Conservation (phyloP, 176 grass and related monocot genomes). For the Oryza nivara region DNA sequence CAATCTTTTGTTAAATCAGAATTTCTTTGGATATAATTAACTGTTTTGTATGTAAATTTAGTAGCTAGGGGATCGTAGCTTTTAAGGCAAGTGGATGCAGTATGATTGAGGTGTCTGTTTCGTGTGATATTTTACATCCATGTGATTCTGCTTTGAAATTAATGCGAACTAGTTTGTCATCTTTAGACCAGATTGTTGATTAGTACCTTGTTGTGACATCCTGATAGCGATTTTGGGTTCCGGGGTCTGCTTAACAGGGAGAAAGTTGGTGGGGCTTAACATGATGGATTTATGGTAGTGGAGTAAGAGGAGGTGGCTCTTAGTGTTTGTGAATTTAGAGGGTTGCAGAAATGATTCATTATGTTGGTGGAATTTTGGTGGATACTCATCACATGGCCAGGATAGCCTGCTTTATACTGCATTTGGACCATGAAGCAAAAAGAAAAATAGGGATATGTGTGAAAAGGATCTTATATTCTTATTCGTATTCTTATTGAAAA, state of each 20-base stretch:
- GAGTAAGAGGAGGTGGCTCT: neutral
- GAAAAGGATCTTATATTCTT: slow-evolving; percentile 29
- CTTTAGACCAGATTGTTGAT: neutral
- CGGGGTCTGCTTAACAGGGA: neutral
- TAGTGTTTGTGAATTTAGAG: neutral
- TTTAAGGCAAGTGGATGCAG: slow-evolving; percentile 10
- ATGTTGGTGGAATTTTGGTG: neutral
- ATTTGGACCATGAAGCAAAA: slow-evolving; percentile 33
- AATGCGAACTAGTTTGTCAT: neutral
- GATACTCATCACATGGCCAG: neutral
- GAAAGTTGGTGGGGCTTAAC: slow-evolving; percentile 1
- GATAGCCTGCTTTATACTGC: neutral
- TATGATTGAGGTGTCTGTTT: slow-evolving; percentile 20
- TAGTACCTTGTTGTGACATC: slow-evolving; percentile 4
- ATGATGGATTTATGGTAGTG: slow-evolving; percentile 21
- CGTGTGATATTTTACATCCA: neutral
- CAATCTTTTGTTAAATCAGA: neutral
- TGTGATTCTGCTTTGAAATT: slow-evolving; percentile 17
- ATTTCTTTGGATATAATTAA: neutral
- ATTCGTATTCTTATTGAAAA: slow-evolving; percentile 31
- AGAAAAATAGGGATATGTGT: neutral
- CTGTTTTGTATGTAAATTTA: neutral
- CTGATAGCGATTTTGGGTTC: neutral
- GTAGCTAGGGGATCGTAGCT: neutral
- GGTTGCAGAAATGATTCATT: neutral